Percentiles rank a stretch among this genome's conserved stretches.
phyloP scores from a whole-genome alignment of 441 rosid species.

The Aleurites moluccanus region DNA sequence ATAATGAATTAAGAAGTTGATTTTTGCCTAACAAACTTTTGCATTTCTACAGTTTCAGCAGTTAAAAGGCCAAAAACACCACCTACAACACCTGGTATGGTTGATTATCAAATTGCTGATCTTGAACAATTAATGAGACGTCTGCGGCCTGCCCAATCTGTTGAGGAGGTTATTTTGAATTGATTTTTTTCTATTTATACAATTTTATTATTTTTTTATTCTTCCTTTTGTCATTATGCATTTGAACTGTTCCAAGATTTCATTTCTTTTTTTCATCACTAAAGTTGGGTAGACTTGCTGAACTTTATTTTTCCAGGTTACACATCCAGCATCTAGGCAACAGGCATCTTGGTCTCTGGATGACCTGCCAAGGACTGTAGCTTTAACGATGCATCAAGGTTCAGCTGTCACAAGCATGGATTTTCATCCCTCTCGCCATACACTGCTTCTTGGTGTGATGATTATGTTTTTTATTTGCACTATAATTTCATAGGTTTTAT shows the following conservation, averaged over 20 bases:
- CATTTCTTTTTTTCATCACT: constrained; percentile 7
- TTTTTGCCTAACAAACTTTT: constrained; percentile 13
- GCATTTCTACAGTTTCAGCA: constrained; percentile 42
- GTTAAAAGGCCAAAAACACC: constrained; percentile 77
- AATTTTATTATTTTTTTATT: constrained; percentile 18
- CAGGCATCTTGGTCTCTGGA: constrained; percentile 67
- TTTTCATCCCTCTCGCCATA: constrained; percentile 69
- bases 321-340: constrained; percentile 57
- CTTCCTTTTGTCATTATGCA: constrained; percentile 22
- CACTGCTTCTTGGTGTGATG: constrained; percentile 70
- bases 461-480: neutral
- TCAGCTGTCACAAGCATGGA: constrained; percentile 82
- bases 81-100: constrained; percentile 56
- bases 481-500: neutral
- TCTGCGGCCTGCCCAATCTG: constrained; percentile 61
- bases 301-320: constrained; percentile 47
- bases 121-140: constrained; percentile 79
- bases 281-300: constrained; percentile 15
- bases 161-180: constrained; percentile 63
- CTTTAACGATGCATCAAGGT: constrained; percentile 68
- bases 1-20: constrained; percentile 4
- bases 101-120: constrained; percentile 77
- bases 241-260: constrained; percentile 1
- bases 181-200: constrained; percentile 14
- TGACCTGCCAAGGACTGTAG: constrained; percentile 77